Percentiles rank a stretch among this genome's conserved stretches.
phyloP scores from a whole-genome alignment of 2,329 filamentous ascomycete species.

The Fusarium verticillioides region DNA sequence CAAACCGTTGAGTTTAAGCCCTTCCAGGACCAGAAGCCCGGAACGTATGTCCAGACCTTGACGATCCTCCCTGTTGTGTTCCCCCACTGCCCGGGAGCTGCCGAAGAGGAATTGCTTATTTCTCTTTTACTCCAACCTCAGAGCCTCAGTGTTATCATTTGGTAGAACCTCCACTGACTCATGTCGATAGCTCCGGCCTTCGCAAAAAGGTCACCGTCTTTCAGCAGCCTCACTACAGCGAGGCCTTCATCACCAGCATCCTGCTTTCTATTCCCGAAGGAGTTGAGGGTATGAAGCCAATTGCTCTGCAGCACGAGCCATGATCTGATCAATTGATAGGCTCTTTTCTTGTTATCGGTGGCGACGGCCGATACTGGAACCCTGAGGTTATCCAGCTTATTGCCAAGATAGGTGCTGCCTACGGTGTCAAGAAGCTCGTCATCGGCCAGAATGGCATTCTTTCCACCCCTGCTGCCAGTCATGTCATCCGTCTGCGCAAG shows the following conservation, averaged over 20 bases:
- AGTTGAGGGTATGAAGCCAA: conserved; percentile 70
- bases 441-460: conserved; percentile 97
- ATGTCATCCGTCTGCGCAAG: conserved; percentile 93
- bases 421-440: conserved; percentile 98
- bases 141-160: not conserved
- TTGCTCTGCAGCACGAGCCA: not conserved
- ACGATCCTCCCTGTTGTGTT: conserved; percentile 15
- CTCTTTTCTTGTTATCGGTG: conserved; percentile 93
- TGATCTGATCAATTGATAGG: conserved; percentile 50
- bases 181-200: conserved; percentile 81
- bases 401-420: conserved; percentile 95
- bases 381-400: conserved; percentile 96
- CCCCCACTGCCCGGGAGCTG: conserved; percentile 19
- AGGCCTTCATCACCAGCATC: conserved; percentile 94
- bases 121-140: not conserved
- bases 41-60: conserved; percentile 79
- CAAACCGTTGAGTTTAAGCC: conserved; percentile 85
- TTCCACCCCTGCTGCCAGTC: conserved; percentile 94
- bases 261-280: conserved; percentile 97
- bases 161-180: conserved; percentile 20
- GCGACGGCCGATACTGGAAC: conserved; percentile 97
- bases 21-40: conserved; percentile 97
- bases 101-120: not conserved
- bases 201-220: conserved; percentile 99
- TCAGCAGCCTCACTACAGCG: conserved; percentile 94